phyloP scores from a whole-genome alignment of 1,284 basidiomycete genomes.

The Anthracocystis setariae region DNA sequence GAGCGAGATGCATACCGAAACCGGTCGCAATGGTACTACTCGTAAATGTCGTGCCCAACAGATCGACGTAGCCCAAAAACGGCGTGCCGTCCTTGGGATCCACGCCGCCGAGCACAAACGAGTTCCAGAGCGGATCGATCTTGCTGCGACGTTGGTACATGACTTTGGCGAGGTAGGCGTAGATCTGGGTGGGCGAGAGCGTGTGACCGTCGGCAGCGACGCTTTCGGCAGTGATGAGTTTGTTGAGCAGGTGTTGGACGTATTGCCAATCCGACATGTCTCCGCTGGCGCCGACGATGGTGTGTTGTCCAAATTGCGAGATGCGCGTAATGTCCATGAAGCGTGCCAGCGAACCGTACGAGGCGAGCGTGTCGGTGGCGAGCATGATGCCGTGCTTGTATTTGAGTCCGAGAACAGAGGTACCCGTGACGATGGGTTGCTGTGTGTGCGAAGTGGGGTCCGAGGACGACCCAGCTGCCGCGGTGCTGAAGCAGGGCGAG shows the following conservation, averaged over 20 bases:
- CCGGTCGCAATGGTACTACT: constrained; percentile 96
- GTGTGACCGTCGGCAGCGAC: constrained; percentile 83
- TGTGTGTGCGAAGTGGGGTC: constrained; percentile 66
- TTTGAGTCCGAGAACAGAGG: constrained; percentile 90
- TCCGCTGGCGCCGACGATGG: constrained; percentile 89
- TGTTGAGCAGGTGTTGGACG: constrained; percentile 75
- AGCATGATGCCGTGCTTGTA: constrained; percentile 98
- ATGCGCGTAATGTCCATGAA: constrained; percentile 95
- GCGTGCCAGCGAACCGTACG: constrained; percentile 94
- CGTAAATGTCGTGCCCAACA: constrained; percentile 95
- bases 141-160: constrained; percentile 91
- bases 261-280: constrained; percentile 99
- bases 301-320: constrained; percentile 79
- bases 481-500: constrained; percentile 64
- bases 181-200: constrained; percentile 88
- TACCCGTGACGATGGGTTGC: constrained; percentile 95
- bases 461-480: constrained; percentile 36
- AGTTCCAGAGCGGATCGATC: constrained; percentile 95
- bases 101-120: constrained; percentile 81
- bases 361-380: constrained; percentile 97
- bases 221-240: constrained; percentile 74
- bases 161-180: constrained; percentile 88
- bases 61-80: constrained; percentile 86
- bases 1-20: constrained; percentile 93
- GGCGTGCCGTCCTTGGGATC: constrained; percentile 51